Evolutionary conservation across 1,284 basidiomycete species (phyloP), one percentile per base, ranked within the genome.

Genomic region (Cryptococcus sp.): DNA sequence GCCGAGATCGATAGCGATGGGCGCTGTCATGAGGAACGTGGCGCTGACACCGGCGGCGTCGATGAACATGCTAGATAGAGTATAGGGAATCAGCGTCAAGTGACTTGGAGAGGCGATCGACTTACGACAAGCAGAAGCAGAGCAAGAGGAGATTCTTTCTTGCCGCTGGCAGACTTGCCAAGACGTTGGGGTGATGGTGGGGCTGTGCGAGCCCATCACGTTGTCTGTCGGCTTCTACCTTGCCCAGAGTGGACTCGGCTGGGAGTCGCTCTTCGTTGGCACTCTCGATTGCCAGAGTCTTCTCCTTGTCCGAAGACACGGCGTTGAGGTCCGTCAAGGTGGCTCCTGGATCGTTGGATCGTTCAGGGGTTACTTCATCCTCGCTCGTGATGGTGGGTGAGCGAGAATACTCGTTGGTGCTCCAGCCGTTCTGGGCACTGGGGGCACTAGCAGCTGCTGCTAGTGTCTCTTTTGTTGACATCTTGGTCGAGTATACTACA

Each of bases 11-110:
- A 58, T 46, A 38, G 69, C 63, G 50, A 76, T 78, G n/a, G 70
- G 72, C 0, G 67, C 70, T 1, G 73, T 76, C 68, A 76, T 73
- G 27, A 78, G 54, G 64, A 77, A 76, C 5, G 71, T 75, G 5
- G 74, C 71, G 11, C 59, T 61, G 1, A 75, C 72, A 38, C 60
- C 71, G 7, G 74, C 72, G 7, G 70, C 71, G 43, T 77, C 76
- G 52, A 72, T 72, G 56, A 68, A 71, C 66, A 72, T 70, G 23
- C 67, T 61, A 52, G 13, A 47, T 39, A 22, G 27, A 22, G 10
- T 27, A 22, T 47, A 16, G 19, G 55, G 15, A 30, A 54, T 54
- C 22, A 51, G 46, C 50, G 35, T 25, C 11, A 17, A 8, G 16
- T 39, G 38, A 46, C 50, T 45, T 38, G 40, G 40, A 6, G 19